phyloP scores from a whole-genome alignment of 1,139 yeast genomes.

The Pichia sp. region DNA sequence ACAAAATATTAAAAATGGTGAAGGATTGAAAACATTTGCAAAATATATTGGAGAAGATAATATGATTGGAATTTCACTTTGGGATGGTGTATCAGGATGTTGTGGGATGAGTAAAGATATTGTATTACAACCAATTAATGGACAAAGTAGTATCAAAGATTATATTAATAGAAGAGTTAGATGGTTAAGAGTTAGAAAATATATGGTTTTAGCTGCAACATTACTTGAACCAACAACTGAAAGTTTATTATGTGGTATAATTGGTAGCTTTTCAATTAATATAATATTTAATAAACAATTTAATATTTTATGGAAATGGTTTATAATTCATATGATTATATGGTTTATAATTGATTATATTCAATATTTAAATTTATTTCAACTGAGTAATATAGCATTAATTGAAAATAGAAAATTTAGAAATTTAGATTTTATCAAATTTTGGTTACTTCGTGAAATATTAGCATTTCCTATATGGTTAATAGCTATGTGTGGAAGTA shows the following conservation, averaged over 20 bases:
- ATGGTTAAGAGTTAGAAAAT: conserved; percentile 85
- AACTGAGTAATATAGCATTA: conserved; percentile 15
- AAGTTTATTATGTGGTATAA: conserved; percentile 57
- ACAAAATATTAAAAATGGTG: conserved; percentile 19
- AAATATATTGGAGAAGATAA: conserved; percentile 88
- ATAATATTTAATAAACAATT: conserved; percentile 31
- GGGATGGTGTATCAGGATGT: conserved; percentile 63
- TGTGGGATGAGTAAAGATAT: conserved; percentile 76
- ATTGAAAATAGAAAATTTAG: conserved; percentile 2
- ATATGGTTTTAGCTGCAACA: conserved; percentile 84
- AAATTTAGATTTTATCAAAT: conserved; percentile 25
- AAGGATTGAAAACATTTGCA: conserved; percentile 68
- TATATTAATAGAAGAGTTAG: conserved; percentile 66
- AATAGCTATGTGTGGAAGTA: conserved; percentile 70
- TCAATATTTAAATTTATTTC: conserved; percentile 47
- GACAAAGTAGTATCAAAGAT: conserved; percentile 42
- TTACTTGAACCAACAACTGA: conserved; percentile 85
- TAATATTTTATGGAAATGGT: conserved; percentile 30
- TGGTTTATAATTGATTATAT: conserved; percentile 64
- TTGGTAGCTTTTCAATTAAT: conserved; percentile 58
- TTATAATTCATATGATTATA: conserved; percentile 45
- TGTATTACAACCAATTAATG: conserved; percentile 71
- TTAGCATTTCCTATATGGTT: conserved; percentile 85
- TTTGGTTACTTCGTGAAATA: conserved; percentile 66
- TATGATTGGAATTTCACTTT: conserved; percentile 82